phyloP scores from a whole-genome alignment of 2,329 filamentous ascomycete genomes.

The Monilinia fructigena region DNA sequence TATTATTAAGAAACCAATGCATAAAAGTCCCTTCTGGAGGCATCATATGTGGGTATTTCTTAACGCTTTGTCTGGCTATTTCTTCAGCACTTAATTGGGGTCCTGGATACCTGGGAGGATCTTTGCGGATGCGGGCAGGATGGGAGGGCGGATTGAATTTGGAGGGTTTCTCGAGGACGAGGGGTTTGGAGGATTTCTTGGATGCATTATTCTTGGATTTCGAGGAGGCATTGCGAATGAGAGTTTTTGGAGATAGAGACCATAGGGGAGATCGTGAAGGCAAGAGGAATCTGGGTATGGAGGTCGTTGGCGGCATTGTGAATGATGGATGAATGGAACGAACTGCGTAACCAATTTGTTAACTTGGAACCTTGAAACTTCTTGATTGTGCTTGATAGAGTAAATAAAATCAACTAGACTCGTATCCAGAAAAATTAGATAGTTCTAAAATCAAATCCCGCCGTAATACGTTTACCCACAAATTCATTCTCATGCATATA shows the following conservation, averaged over 20 bases:
- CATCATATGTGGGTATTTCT: conserved; percentile 85
- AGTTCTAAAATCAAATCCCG: background rate
- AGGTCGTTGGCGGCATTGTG: conserved; percentile 43
- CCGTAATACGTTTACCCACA: conserved; percentile 12
- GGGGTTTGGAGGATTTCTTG: conserved; percentile 48
- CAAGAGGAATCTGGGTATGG: conserved; percentile 67
- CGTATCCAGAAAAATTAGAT: background rate
- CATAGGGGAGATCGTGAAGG: conserved; percentile 59
- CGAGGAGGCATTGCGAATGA: conserved; percentile 41
- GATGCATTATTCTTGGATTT: conserved; percentile 30
- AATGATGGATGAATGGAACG: background rate
- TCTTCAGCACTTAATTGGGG: conserved; percentile 67
- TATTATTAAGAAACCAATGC: conserved; percentile 80
- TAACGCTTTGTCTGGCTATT: conserved; percentile 61
- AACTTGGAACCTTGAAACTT: too few species aligned
- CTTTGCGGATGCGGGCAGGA: conserved; percentile 62
- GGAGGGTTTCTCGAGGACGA: conserved; percentile 80
- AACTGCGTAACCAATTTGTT: background rate
- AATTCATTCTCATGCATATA: background rate
- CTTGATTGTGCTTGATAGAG: background rate
- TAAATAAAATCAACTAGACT: background rate
- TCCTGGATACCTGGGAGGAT: conserved; percentile 65
- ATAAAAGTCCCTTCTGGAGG: conserved; percentile 78
- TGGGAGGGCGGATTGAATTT: conserved; percentile 93
- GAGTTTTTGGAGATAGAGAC: conserved; percentile 43